Base-by-base conservation (phyloP, 305 asterid species). In the Ilex paraguariensis region DNA sequence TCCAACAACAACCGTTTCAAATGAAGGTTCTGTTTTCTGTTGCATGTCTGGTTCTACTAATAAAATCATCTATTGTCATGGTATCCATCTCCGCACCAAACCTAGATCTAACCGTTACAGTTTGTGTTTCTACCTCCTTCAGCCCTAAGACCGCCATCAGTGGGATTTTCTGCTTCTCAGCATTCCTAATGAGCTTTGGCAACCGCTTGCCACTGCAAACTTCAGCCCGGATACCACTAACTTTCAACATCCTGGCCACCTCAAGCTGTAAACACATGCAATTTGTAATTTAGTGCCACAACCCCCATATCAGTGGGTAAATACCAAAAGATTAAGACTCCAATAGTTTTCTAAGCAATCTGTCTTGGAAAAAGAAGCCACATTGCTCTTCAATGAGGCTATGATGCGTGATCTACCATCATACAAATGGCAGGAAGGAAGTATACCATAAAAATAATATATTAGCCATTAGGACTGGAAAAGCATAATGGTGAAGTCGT, bases 131-230 rank as follows among this genome's bases (percentile, higher is more conserved):
- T 4, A 72, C 87, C 77, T 92, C 97, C 70, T 82, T 89, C 5
- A 83, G 87, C 40, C 98, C 98, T 55, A 89, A 90, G 1, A 92
- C 97, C 46, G 87, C 97, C 97, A 89, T 92, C 77, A 92, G 69
- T 33, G 97, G 96, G 63, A 89, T 81, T 75, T 87, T 89, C 58
- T 83, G 95, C 78, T 84, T 92, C 74, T 89, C 97, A 4, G 96
- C 82, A 46, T 74, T 89, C 70, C 97, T 84, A 42, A 92, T 87
- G 59, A 89, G 97, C 75, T 92, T 89, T 1, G 95, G 81, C 65
- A 92, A 79, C 44, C 98, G 82, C 75, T 81, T 95, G 0, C 96
- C 96, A 5, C 88, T 74, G 90, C 88, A 78, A 44, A 87, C 74
- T 72, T 92, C 95, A 11, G 82, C 77, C 39, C 96, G 85, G 28